Evolutionary conservation across 805 yeast genomes (phyloP).

Genomic region (Nakazawaea sp.): DNA sequence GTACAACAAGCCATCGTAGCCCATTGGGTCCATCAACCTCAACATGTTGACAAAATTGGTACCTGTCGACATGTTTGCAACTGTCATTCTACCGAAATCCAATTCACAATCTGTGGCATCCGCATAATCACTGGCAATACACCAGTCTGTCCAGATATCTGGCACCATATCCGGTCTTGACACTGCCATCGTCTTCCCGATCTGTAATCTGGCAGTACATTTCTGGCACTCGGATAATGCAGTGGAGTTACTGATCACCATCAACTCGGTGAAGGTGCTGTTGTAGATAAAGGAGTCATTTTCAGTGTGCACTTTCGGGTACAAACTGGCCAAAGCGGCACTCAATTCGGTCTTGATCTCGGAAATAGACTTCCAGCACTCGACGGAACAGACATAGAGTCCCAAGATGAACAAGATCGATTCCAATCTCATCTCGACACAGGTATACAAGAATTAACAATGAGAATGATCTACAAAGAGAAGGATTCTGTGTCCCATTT

Average conservation of each 20-base stretch:
- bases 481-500: too few relatives aligned
- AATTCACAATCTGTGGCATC: slow-evolving; percentile 21
- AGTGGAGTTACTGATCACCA: slow-evolving; percentile 10
- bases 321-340: background rate
- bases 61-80: slow-evolving; percentile 28
- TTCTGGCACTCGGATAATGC: slow-evolving; percentile 22
- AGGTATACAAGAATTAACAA: too few relatives aligned
- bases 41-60: slow-evolving; percentile 46
- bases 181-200: slow-evolving; percentile 30
- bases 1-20: slow-evolving; percentile 53
- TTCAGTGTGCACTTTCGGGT: background rate
- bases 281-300: background rate
- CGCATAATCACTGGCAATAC: slow-evolving; percentile 25
- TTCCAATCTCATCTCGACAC: slow-evolving; percentile 13
- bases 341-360: background rate
- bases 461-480: too few relatives aligned
- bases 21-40: slow-evolving; percentile 42
- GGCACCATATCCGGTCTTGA: slow-evolving; percentile 35
- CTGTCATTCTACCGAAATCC: slow-evolving; percentile 30
- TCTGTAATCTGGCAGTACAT: slow-evolving; percentile 27
- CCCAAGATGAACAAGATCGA: background rate
- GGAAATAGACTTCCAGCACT: background rate
- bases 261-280: background rate
- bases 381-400: background rate
- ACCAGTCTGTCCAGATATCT: slow-evolving; percentile 34